phyloP scores from a whole-genome alignment of 768 basidiomycete species.

The Tylopilus felleus region DNA sequence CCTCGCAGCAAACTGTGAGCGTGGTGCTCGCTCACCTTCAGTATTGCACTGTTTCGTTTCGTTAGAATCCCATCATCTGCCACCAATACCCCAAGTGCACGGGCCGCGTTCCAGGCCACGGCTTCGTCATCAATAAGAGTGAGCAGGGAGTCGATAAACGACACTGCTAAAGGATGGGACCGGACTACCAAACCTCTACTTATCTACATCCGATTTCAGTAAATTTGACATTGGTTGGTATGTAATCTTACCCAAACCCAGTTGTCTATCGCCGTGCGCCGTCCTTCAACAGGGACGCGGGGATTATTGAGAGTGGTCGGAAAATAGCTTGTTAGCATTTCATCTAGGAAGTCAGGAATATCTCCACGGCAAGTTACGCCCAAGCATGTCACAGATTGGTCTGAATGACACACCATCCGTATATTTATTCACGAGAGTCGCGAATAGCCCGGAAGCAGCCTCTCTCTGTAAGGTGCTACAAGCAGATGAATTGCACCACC shows the following conservation, averaged over 20 bases:
- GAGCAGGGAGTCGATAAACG: conserved; percentile 63
- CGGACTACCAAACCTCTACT: conserved; percentile 77
- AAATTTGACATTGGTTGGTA: not conserved
- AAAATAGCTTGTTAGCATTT: conserved; percentile 50
- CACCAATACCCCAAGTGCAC: conserved; percentile 65
- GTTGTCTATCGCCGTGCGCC: conserved; percentile 49
- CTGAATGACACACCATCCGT: conserved; percentile 47
- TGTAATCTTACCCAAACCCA: conserved; percentile 67
- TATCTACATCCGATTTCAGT: conserved; percentile 44
- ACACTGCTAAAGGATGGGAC: conserved; percentile 55
- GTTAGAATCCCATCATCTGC: conserved; percentile 61
- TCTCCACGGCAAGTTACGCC: conserved; percentile 33
- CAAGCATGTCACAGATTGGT: not conserved
- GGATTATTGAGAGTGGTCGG: conserved; percentile 39
- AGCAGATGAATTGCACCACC: conserved; percentile 54
- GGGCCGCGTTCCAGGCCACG: conserved; percentile 73
- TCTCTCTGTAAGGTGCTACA: conserved; percentile 51
- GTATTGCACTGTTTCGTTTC: conserved; percentile 73
- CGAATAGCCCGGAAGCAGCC: conserved; percentile 54
- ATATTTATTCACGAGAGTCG: conserved; percentile 78
- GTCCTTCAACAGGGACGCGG: conserved; percentile 31
- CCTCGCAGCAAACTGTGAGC: not conserved
- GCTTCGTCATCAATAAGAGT: conserved; percentile 62
- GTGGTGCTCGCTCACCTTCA: conserved; percentile 53
- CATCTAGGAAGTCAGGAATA: conserved; percentile 41